These are phyloP conservation scores for Helotiales sp. DNA, from an alignment of 2,329 filamentous ascomycete species.

Conservation along the genomic window DNA sequence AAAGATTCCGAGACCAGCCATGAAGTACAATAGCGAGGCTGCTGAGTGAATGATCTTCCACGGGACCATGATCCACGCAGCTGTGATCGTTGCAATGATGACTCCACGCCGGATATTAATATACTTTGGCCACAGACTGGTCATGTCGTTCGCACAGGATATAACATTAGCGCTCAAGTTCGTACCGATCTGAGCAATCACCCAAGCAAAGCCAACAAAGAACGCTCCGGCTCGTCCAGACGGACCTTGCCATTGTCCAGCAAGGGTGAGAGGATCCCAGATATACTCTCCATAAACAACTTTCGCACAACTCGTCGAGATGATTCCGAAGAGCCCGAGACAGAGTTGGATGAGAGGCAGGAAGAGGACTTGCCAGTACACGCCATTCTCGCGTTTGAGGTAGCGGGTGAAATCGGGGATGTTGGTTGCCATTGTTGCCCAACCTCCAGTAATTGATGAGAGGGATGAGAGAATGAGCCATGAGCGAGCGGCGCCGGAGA, in stretches of 20 bases:
- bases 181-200: constrained; percentile 37
- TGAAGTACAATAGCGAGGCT: constrained; percentile 34
- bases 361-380: constrained; percentile 31
- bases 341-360: constrained; percentile 30
- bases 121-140: constrained; percentile 49
- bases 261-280: constrained; percentile 33
- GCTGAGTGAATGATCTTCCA: constrained; percentile 46
- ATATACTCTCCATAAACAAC: constrained; percentile 35
- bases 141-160: constrained; percentile 39
- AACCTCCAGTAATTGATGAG: constrained; percentile 30
- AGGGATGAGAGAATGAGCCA: constrained; percentile 30
- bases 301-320: constrained; percentile 32
- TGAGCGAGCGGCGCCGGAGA: constrained; percentile 23
- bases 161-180: constrained; percentile 44
- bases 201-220: constrained; percentile 29
- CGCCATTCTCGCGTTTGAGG: constrained; percentile 24
- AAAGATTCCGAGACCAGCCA: constrained; percentile 39
- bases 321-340: constrained; percentile 33
- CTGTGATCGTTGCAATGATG: constrained; percentile 42
- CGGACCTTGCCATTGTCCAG: constrained; percentile 27
- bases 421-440: constrained; percentile 31
- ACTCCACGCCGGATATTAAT: constrained; percentile 50
- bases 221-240: constrained; percentile 34
- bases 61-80: constrained; percentile 44
- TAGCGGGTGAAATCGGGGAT: constrained; percentile 36